These are phyloP conservation scores for Linnemannia exigua DNA, from an alignment of 192 early-diverging fungal genomes.

Conservation along the genomic window DNA sequence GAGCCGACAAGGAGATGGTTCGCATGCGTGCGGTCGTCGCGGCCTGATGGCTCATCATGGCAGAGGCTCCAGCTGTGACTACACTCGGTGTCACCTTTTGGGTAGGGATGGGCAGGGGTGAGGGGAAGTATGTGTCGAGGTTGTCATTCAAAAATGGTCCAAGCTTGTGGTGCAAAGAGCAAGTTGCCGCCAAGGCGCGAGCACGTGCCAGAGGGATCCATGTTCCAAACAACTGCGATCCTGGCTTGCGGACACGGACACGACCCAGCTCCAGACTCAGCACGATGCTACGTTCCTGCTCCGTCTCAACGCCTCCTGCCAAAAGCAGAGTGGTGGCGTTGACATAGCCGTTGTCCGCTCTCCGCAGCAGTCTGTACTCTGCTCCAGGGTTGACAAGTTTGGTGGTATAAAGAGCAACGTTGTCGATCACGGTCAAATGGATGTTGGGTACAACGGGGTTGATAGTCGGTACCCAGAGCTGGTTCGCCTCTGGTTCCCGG, in stretches of 20 bases:
- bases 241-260: slow-evolving; percentile 79
- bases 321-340: slow-evolving; percentile 88
- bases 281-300: slow-evolving; percentile 87
- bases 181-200: slow-evolving; percentile 84
- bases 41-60: slow-evolving; percentile 46
- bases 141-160: slow-evolving; percentile 84
- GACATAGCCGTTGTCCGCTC: slow-evolving; percentile 88
- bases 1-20: slow-evolving; percentile 40
- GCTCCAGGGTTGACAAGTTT: slow-evolving; percentile 59
- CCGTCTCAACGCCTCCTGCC: slow-evolving; percentile 89
- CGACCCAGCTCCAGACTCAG: slow-evolving; percentile 87
- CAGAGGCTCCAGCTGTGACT: slow-evolving; percentile 41
- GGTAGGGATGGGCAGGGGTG: slow-evolving; percentile 68
- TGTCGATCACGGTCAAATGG: slow-evolving; percentile 67
- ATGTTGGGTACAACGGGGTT: slow-evolving; percentile 59
- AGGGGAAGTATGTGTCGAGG: slow-evolving; percentile 75
- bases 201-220: slow-evolving; percentile 95
- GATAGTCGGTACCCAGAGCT: slow-evolving; percentile 44
- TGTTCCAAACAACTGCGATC: slow-evolving; percentile 84
- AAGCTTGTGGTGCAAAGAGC: slow-evolving; percentile 81
- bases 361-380: slow-evolving; percentile 79
- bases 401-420: slow-evolving; percentile 62
- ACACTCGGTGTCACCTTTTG: slow-evolving; percentile 53
- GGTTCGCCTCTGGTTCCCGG: slow-evolving; percentile 48
- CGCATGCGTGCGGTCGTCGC: slow-evolving; percentile 41